Base-by-base conservation (phyloP, 345 rosid species). In the Eucalyptus erythrocorys region DNA sequence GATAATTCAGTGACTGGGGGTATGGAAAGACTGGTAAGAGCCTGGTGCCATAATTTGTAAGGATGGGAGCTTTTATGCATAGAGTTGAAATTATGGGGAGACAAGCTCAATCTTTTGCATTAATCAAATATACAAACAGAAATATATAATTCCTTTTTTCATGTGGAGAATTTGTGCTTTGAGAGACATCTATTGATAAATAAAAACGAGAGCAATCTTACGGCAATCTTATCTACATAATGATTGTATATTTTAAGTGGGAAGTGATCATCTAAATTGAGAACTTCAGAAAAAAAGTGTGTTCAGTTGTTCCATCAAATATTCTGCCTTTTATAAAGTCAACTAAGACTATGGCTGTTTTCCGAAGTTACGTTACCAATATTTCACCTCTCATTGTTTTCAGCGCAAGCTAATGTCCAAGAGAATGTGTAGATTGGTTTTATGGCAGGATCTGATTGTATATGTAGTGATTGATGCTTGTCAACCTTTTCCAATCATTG, bases 1-100 rank as follows among this genome's bases (percentile, higher is more conserved):
- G 99, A 98, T 88, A 95, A 90, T 92, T 91, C 99, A 89, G 95
- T 90, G 79, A 91, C 89, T 89, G 95, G 93, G 86, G 91, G 91
- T 6, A 90, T 92, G 34, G 98, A 95, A 89, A 95, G 93, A 87
- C 91, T 92, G 98, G 99, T 97, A 95, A 81, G 91, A 66, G 88
- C 87, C 87, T 87, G 42, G 55, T n/a, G 48, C 66, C 27, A 86
- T 86, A 76, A 21, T 21, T 3, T 76, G 59, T 14, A 34, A 50
- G 37, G 87, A 34, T 43, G 17, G 55, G 47, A 50, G 43, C 59
- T 86, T n/a, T 48, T 51, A 26, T 50, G 30, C 87, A 37, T 34
- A 37, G 66, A 51, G 16, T 86, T 34, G 45, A 37, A 71, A 71
- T 71, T 71, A 71, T 37, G 82, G 27, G 45, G 45, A 71, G 45